A percentile compares a stretch with the other conserved stretches of the same genome.
Conservation (phyloP, 176 grass and related monocot species). For the Bothriochloa decipiens region DNA sequence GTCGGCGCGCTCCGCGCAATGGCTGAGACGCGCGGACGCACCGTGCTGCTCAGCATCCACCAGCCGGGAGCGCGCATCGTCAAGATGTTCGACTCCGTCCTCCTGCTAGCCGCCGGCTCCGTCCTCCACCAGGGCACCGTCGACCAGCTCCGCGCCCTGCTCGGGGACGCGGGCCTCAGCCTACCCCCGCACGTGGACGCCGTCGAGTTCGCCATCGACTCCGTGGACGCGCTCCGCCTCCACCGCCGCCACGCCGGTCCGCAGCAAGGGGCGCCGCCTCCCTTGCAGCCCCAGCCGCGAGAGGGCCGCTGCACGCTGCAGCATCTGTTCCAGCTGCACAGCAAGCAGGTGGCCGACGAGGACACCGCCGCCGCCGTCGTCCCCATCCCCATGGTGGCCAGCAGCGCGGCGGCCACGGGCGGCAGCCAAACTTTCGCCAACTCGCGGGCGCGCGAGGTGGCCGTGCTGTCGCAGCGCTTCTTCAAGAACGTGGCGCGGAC, state of each 20-base stretch:
- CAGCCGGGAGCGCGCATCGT: constrained; percentile 41
- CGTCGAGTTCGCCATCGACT: constrained; percentile 74
- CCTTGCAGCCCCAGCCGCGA: too few species aligned
- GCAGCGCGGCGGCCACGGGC: too few species aligned
- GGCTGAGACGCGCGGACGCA: constrained; percentile 30
- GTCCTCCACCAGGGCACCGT: constrained; percentile 66
- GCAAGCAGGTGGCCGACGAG: constrained; percentile 17
- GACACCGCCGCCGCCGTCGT: not conserved
- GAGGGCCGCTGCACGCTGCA: constrained; percentile 30
- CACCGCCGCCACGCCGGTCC: not conserved
- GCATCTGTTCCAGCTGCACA: constrained; percentile 28
- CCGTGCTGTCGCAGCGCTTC: constrained; percentile 19
- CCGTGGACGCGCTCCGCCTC: constrained; percentile 8
- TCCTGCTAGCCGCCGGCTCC: constrained; percentile 39
- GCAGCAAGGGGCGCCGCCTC: not conserved
- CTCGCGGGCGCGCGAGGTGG: constrained; percentile 7
- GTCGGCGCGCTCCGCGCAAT: constrained; percentile 21
- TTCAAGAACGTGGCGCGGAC: constrained; percentile 38
- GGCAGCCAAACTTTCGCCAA: not conserved
- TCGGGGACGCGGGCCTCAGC: constrained; percentile 47
- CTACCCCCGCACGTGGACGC: constrained; percentile 55
- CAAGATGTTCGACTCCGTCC: constrained; percentile 33
- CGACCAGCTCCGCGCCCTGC: constrained; percentile 45
- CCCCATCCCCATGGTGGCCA: not conserved
- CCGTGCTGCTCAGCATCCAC: constrained; percentile 36